Evolutionary conservation across 208 protist genomes (phyloP), one percentile per base, ranked within the genome.

Genomic region (Leishmania tarentolae): DNA sequence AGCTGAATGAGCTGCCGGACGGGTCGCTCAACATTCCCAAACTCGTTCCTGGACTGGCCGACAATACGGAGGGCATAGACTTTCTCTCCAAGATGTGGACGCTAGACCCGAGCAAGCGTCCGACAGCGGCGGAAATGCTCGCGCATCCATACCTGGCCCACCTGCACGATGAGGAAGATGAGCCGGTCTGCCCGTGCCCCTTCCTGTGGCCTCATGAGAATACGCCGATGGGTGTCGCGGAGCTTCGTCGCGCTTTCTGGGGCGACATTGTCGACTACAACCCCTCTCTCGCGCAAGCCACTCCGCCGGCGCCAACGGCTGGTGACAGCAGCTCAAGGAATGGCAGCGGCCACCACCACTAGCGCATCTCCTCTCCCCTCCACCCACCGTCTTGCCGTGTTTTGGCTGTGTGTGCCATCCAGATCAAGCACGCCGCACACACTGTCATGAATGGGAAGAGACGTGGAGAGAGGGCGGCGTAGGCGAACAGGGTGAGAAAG

Each of bases 191-290:
- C 85, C 80, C 87, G 21, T 70, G 75, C 2, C 82, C 80, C 24
- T 97, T 97, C 70, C 69, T 85, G 46, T 97, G 94, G 93, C 82
- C 87, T 31, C 95, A 97, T 84, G 94, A 97, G 84, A 81, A 84
- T 37, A 76, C 85, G 42, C 82, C 86, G 69, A 96, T 98, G 93
- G 85, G 82, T 63, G 88, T 86, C 40, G n/a, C 80, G 21, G 87
- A 91, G 61, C 90, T 98, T 68, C 89, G 94, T 42, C 83, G 83
- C 2, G 94, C 93, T 17, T 98, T 98, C 83, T 98, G 94, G 94
- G 89, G 92, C 73, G 93, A 97, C n/a, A 96, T 98, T 70, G 86
- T 85, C 19, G 85, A 88, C 59, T 98, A 90, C 89, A 96, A 97
- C 79, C 92, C 93, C 3, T 76, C 91, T 19, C 80, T 97, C 56